Conservation (phyloP, 495 filamentous ascomycete species). For the Podospora appendiculata region DNA sequence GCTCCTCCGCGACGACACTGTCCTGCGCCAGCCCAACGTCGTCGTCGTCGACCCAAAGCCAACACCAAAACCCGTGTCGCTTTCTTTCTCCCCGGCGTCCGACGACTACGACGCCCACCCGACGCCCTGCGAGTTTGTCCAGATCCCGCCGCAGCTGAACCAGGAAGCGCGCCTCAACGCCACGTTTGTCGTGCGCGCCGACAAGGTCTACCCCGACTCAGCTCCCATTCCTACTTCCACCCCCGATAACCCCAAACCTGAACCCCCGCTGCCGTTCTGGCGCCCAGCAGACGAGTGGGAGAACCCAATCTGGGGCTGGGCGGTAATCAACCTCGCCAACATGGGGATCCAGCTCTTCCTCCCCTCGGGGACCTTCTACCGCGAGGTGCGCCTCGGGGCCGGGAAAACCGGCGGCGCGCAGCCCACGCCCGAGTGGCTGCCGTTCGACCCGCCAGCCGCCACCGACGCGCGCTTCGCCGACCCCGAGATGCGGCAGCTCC, state of each 20-base stretch:
- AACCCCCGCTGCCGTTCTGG: neutral
- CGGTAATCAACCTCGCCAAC: slow-evolving; percentile 44
- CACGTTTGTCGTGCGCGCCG: slow-evolving; percentile 8
- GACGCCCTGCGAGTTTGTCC: slow-evolving; percentile 27
- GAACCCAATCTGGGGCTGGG: slow-evolving; percentile 48
- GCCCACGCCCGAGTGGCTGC: slow-evolving; percentile 23
- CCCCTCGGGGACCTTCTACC: slow-evolving; percentile 42
- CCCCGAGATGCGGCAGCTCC: neutral
- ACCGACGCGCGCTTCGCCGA: slow-evolving; percentile 11
- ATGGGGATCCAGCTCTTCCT: slow-evolving; percentile 42
- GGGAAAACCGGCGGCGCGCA: slow-evolving; percentile 13
- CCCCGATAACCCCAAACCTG: no score
- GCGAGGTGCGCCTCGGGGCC: slow-evolving; percentile 37
- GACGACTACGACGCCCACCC: no score
- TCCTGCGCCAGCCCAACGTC: no score
- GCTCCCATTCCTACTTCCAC: no score
- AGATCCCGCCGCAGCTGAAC: slow-evolving; percentile 43
- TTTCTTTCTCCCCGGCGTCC: no score
- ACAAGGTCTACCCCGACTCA: no score
- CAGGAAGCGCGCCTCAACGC: slow-evolving; percentile 39
- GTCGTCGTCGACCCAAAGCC: no score
- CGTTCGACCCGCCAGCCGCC: slow-evolving; percentile 13
- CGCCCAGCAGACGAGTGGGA: slow-evolving; percentile 17
- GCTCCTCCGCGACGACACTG: neutral
- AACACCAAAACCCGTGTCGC: no score